Percentiles rank a stretch among this genome's conserved stretches.
These are phyloP conservation scores for Paramecium pentaurelia DNA, from an alignment of 73 alveolate species.

Conservation along the genomic window DNA sequence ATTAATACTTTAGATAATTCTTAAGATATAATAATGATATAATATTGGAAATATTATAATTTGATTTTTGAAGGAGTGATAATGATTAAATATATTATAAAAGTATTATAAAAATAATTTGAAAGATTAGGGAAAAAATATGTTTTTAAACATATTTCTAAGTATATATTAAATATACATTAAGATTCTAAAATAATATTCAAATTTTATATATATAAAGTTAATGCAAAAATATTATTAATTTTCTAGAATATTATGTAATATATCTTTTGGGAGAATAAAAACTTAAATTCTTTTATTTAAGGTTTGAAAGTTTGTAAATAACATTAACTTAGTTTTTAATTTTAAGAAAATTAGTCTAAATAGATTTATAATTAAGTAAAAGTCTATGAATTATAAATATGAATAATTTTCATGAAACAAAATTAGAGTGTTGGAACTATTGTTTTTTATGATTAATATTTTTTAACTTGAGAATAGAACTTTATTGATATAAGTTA, in stretches of 20 bases:
- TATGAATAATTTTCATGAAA: background rate
- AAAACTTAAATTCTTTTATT: background rate
- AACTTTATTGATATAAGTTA: background rate
- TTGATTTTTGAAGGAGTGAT: too few species aligned
- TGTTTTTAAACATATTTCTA: too few species aligned
- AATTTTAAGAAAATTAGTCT: background rate
- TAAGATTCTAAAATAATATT: too few species aligned
- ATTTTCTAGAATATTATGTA: background rate
- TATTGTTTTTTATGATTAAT: background rate
- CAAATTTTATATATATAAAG: background rate
- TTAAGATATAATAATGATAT: too few species aligned
- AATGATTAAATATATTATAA: background rate
- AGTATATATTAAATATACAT: too few species aligned
- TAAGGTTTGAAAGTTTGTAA: background rate
- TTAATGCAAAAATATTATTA: background rate
- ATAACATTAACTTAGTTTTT: background rate
- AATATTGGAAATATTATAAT: too few species aligned
- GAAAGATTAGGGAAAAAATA: background rate
- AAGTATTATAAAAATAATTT: background rate
- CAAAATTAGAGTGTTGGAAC: background rate
- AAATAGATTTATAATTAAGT: too few species aligned
- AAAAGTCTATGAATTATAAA: background rate
- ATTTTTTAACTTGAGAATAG: background rate
- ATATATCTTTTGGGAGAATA: background rate
- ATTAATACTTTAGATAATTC: background rate